These are phyloP conservation scores for Juncus inflexus DNA, from an alignment of 176 grass and related monocot species.

Conservation along the genomic window DNA sequence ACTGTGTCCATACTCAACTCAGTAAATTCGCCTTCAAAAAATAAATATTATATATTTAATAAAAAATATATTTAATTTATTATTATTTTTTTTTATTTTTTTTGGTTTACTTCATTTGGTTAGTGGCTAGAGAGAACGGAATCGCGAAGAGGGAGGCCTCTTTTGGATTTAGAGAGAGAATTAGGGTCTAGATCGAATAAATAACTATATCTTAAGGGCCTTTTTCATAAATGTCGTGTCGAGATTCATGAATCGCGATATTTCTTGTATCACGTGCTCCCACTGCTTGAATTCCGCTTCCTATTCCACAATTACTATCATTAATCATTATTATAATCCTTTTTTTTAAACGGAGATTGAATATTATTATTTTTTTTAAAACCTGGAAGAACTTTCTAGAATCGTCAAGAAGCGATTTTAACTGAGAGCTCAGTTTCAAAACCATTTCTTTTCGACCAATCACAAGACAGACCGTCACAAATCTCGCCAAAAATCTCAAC, in stretches of 20 bases:
- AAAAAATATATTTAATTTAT: conserved; percentile 2
- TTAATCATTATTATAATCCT: too few relatives aligned
- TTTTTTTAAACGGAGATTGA: too few relatives aligned
- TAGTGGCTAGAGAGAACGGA: conserved; percentile 63
- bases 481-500: conserved; percentile 84
- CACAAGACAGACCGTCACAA: conserved; percentile 73
- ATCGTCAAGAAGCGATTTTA: conserved; percentile 59
- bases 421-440: conserved; percentile 34
- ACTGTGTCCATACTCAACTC: conserved; percentile 83
- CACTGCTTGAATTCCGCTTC: conserved; percentile 79
- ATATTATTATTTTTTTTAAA: neutral
- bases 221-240: conserved; percentile 84
- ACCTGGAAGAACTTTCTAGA: conserved; percentile 63
- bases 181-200: conserved; percentile 66
- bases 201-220: conserved; percentile 78
- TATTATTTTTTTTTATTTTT: neutral
- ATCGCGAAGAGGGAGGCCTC: conserved; percentile 53
- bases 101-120: conserved; percentile 49
- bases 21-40: conserved; percentile 62
- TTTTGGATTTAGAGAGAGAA: conserved; percentile 31
- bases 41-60: neutral
- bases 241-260: conserved; percentile 63
- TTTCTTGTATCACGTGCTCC: conserved; percentile 73
- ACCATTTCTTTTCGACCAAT: conserved; percentile 51
- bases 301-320: conserved; percentile 21